These are phyloP conservation scores for Sporisorium exsertum DNA, from an alignment of 1,284 basidiomycete species.

Conservation along the genomic window DNA sequence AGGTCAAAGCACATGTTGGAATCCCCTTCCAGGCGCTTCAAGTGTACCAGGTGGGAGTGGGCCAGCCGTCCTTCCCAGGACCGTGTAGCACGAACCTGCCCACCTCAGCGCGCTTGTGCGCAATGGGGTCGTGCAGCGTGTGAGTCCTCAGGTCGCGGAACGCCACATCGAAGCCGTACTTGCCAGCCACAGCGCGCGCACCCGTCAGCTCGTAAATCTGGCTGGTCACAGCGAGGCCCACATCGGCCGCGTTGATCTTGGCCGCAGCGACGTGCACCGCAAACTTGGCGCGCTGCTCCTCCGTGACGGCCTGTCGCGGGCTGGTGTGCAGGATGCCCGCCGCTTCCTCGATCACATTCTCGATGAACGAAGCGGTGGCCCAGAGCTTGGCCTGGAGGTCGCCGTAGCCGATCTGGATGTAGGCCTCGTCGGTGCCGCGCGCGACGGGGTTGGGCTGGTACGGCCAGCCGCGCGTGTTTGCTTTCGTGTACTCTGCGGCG, in stretches of 20 bases:
- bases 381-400: constrained; percentile 66
- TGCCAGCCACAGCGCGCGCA: constrained; percentile 63
- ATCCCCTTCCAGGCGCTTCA: background rate
- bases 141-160: constrained; percentile 62
- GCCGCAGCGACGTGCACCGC: constrained; percentile 67
- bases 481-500: constrained; percentile 63
- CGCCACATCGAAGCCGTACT: constrained; percentile 65
- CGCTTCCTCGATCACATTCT: constrained; percentile 52
- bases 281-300: constrained; percentile 63
- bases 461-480: constrained; percentile 68
- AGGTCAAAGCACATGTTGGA: background rate
- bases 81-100: constrained; percentile 61
- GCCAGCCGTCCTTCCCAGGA: constrained; percentile 61
- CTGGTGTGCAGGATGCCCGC: constrained; percentile 49
- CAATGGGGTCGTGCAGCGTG: constrained; percentile 68
- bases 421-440: constrained; percentile 65
- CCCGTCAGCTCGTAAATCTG: constrained; percentile 68
- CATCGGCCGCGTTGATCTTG: constrained; percentile 65
- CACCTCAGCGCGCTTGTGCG: constrained; percentile 66
- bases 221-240: constrained; percentile 65
- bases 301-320: constrained; percentile 54
- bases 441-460: constrained; percentile 59
- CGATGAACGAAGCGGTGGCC: constrained; percentile 66
- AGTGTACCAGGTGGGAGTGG: constrained; percentile 62
- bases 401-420: constrained; percentile 68